phyloP scores from a whole-genome alignment of 345 rosid genomes.

The Gossypium bickii region DNA sequence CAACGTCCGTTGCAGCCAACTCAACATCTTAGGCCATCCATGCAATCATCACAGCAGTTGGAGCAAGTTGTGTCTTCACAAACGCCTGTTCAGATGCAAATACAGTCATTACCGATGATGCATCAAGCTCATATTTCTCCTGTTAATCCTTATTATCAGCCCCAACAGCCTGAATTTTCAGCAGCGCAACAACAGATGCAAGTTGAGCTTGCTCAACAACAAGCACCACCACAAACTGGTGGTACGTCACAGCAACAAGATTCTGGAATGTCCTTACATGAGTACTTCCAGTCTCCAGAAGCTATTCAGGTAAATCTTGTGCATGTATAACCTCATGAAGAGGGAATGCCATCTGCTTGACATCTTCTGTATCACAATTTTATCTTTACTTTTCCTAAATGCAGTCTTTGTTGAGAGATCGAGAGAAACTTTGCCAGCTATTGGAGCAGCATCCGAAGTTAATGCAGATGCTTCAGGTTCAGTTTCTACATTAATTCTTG shows the following conservation, averaged over 20 bases:
- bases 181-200: slow-evolving; percentile 60
- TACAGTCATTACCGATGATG: slow-evolving; percentile 59
- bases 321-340: background rate
- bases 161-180: slow-evolving; percentile 68
- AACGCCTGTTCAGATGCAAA: slow-evolving; percentile 54
- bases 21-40: slow-evolving; percentile 70
- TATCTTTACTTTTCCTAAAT: slow-evolving; percentile 14
- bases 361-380: slow-evolving; percentile 17
- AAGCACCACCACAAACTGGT: slow-evolving; percentile 53
- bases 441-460: slow-evolving; percentile 93
- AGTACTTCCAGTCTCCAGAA: slow-evolving; percentile 87
- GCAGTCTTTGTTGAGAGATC: slow-evolving; percentile 86
- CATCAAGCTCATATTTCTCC: slow-evolving; percentile 65
- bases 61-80: slow-evolving; percentile 66
- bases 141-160: slow-evolving; percentile 51
- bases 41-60: slow-evolving; percentile 52
- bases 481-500: background rate
- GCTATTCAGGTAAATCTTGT: slow-evolving; percentile 67
- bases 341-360: background rate
- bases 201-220: slow-evolving; percentile 43
- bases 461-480: slow-evolving; percentile 97
- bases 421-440: slow-evolving; percentile 93
- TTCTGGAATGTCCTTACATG: slow-evolving; percentile 78
- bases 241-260: slow-evolving; percentile 60
- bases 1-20: slow-evolving; percentile 83